Evolutionary conservation across 2,329 filamentous ascomycete genomes (phyloP).

Genomic region (Neofusicoccum sp.): DNA sequence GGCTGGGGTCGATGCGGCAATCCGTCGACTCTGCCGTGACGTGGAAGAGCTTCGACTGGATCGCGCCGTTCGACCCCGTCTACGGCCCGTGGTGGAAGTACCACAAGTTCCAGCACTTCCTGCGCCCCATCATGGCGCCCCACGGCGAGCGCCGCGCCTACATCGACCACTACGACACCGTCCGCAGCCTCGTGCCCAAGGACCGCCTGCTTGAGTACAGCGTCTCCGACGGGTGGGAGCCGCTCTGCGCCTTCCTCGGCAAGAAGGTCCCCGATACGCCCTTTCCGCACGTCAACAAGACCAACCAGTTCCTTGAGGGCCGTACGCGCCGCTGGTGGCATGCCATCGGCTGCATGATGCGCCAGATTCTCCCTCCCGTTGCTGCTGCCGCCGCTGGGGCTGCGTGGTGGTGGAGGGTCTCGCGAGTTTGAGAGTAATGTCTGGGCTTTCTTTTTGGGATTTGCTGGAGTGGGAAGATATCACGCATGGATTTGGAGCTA

Average conservation of each 20-base stretch:
- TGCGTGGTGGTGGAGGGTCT: too few relatives aligned
- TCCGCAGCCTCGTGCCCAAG: constrained; percentile 24
- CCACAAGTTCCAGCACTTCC: background rate
- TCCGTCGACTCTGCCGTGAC: background rate
- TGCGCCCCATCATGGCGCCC: background rate
- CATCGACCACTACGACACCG: constrained; percentile 16
- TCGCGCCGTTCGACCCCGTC: background rate
- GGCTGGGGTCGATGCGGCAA: background rate
- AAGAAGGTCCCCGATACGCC: constrained; percentile 23
- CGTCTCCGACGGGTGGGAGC: constrained; percentile 27
- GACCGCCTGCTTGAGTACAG: constrained; percentile 29
- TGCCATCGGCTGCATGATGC: too few relatives aligned
- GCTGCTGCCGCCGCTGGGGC: too few relatives aligned
- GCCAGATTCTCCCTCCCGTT: too few relatives aligned
- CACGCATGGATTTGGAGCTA: too few relatives aligned
- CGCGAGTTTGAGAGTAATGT: too few relatives aligned
- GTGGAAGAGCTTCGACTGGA: background rate
- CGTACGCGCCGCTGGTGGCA: too few relatives aligned
- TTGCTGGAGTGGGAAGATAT: too few relatives aligned
- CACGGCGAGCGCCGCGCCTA: constrained; percentile 3
- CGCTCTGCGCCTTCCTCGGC: constrained; percentile 1
- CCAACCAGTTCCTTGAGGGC: background rate
- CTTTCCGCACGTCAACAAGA: constrained; percentile 25
- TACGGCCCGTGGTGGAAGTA: too few relatives aligned
- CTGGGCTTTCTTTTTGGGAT: too few relatives aligned